These are phyloP conservation scores for Fraxinus sp. DNA, from an alignment of 305 asterid genomes.

Conservation along the genomic window DNA sequence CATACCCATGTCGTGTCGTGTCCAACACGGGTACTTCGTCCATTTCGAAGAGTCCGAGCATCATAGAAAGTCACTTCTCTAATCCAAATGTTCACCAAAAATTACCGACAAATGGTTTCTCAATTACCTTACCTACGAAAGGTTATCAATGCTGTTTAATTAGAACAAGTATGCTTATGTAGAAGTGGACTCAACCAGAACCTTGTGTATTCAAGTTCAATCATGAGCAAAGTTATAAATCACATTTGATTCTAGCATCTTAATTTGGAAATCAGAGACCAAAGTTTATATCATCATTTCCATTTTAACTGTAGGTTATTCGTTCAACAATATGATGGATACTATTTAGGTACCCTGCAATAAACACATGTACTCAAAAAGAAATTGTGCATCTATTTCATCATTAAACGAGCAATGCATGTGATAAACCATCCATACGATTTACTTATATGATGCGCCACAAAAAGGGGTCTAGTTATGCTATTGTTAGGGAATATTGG, in stretches of 20 bases:
- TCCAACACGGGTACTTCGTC: too few relatives aligned
- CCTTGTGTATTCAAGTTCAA: background rate
- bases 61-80: background rate
- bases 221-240: background rate
- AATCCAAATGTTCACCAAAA: background rate
- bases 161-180: background rate
- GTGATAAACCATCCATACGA: background rate
- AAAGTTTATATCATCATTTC: background rate
- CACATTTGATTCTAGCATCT: background rate
- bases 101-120: background rate
- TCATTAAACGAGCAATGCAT: background rate
- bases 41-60: too few relatives aligned
- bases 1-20: too few relatives aligned
- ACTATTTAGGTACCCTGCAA: background rate
- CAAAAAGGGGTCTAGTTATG: background rate
- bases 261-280: background rate
- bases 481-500: background rate
- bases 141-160: background rate
- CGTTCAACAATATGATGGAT: background rate
- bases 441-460: background rate
- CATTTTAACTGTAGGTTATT: background rate
- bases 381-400: background rate
- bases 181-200: background rate
- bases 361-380: background rate
- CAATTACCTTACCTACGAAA: background rate